Evolutionary conservation across 1,139 yeast genomes (phyloP).

Genomic region (Candida gigantensis): DNA sequence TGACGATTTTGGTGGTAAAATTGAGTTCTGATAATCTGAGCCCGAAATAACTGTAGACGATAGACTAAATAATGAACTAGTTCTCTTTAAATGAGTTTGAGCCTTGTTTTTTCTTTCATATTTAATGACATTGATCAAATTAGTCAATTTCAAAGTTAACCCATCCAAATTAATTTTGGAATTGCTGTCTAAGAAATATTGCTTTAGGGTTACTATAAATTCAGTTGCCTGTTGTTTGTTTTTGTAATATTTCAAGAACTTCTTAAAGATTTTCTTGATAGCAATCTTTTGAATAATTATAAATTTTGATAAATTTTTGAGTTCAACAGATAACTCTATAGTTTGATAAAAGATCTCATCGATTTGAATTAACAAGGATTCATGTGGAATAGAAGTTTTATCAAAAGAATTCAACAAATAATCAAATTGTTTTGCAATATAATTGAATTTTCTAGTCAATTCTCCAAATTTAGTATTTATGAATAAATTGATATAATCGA

Average conservation of each 20-base stretch:
- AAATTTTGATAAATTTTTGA: conserved; percentile 73
- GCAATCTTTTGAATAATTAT: conserved; percentile 82
- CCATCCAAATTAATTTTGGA: conserved; percentile 56
- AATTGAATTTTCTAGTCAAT: conserved; percentile 33
- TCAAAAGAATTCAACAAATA: conserved; percentile 9
- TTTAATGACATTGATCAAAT: conserved; percentile 24
- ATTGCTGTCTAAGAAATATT: conserved; percentile 40
- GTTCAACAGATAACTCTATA: conserved; percentile 54
- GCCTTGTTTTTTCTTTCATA: conserved; percentile 17
- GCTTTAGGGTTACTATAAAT: conserved; percentile 39
- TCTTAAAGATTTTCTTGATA: conserved; percentile 75
- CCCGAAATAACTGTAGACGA: conserved; percentile 14
- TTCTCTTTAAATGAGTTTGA: conserved; percentile 7
- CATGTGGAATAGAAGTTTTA: conserved; percentile 11
- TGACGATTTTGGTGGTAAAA: conserved; percentile 6
- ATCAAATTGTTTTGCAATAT: conserved; percentile 20
- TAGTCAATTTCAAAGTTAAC: conserved; percentile 62
- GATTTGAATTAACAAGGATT: conserved; percentile 19
- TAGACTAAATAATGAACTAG: conserved; percentile 15
- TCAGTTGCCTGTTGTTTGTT: conserved; percentile 37
- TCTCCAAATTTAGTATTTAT: conserved; percentile 70
- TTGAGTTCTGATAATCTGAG: conserved; percentile 16
- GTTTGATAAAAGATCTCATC: conserved; percentile 39
- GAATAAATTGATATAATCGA: conserved; percentile 58
- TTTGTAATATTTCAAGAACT: conserved; percentile 64